Base-by-base conservation (phyloP, 257 asterid species). In the Capsicum pubescens region DNA sequence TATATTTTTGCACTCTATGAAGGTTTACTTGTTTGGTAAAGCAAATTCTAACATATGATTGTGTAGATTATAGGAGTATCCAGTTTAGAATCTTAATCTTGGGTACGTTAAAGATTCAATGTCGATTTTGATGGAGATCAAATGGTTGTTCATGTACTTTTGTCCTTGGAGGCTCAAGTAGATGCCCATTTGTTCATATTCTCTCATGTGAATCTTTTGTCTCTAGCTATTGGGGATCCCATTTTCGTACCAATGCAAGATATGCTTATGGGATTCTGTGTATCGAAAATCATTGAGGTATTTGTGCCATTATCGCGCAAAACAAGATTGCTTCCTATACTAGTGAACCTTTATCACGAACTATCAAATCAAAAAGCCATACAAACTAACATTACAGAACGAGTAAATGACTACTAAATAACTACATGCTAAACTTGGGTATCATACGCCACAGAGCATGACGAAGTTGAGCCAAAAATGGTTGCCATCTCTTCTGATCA, bases 91-190 rank as follows among this genome's bases (percentile, higher is more conserved):
- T 48, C 60, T 72, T 72, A 48, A 72, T 72, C 79, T 44, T 2
- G 58, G 17, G 58, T 1, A 6, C 26, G 11, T 7, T 56, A 52
- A 11, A 48, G 8, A n/a, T 70, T 70, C 55, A 39, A 60, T 44
- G 60, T 12, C 15, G 72, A 80, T 9, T 44, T 81, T 61, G 58
- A 81, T 21, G 35, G 67, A 50, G 55, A 3, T 54, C 21, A 82
- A 68, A 67, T 69, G 56, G 54, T 17, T 68, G 85, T 67, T 66
- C 79, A 82, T 54, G 79, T 82, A 35, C 83, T 56, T 56, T 16
- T 67, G 36, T 82, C 66, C 60, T 48, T 32, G 55, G 32, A 52
- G 21, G 52, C 64, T 56, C 39, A 10, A 52, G 79, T 26, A 39
- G 63, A 82, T 35, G 67, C 39, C 56, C 2, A 0, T 67, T 64